Evolutionary conservation across 306 rosid species (phyloP).

Genomic region (Prunus mira): DNA sequence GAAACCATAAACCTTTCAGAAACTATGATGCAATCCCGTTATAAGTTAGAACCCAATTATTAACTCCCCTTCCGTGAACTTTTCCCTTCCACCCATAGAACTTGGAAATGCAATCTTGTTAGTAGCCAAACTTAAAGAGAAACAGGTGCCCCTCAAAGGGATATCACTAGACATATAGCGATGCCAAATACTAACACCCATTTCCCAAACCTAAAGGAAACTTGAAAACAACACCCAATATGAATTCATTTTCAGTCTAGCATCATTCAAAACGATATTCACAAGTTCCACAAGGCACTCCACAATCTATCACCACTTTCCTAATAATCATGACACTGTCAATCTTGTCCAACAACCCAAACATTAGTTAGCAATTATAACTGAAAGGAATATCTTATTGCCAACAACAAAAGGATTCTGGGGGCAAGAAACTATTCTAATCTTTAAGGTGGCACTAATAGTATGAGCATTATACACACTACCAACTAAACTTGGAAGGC

Average conservation of each 20-base stretch:
- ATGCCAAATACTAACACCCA: neutral
- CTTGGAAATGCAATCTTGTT: neutral
- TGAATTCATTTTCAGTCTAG: neutral
- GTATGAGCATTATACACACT: neutral
- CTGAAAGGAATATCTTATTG: neutral
- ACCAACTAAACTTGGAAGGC: neutral
- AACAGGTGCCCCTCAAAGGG: neutral
- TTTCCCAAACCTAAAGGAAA: slow-evolving; percentile 1
- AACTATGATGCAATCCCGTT: neutral
- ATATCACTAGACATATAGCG: neutral
- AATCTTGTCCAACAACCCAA: neutral
- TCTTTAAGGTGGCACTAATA: neutral
- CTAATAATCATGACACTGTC: neutral
- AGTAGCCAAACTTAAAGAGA: neutral
- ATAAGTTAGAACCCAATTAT: neutral
- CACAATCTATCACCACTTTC: neutral
- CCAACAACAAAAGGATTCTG: neutral
- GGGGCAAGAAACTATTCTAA: neutral
- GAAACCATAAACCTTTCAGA: neutral
- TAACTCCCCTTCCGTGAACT: neutral
- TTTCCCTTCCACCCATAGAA: neutral
- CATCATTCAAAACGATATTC: neutral
- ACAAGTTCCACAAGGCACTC: neutral
- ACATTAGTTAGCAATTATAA: neutral
- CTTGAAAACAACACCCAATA: neutral